Base-by-base conservation (phyloP, 129 eudicot genomes). In the Centaurea solstitialis region DNA sequence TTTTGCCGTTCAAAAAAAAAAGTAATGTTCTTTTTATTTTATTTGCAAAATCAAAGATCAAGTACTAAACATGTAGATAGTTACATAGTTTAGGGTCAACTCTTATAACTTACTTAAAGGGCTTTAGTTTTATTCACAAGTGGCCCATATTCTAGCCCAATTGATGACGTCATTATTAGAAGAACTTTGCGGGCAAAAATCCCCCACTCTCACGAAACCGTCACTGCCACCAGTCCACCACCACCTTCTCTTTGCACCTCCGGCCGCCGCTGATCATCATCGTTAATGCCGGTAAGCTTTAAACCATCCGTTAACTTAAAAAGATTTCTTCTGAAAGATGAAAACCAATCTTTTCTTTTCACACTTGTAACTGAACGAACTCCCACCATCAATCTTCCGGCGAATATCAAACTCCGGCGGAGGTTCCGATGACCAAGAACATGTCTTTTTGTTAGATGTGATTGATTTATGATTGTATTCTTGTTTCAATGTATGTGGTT, bases 61-160 rank as follows among this genome's bases (percentile, higher is more conserved):
- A 18, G 65, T 57, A 57, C 65, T n/a, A 57, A 57, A 57, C 9
- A 20, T 57, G 65, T 13, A 4, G 9, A 57, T 57, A 2, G 0
- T 4, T 10, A 57, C 65, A 57, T 17, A 57, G 22, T 57, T 17
- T 1, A 57, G 22, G 53, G 75, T 4, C 9, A 1, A 35, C 7
- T 37, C 18, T 70, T 70, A 9, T 70, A 37, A 38, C 6, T n/a
- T 35, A 70, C n/a, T 70, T 26, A 5, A 69, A 30, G 73, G 73
- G 28, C 21, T 70, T 38, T 9, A 38, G n/a, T 21, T 71, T 41
- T 62, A n/a, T 15, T 7, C 18, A 71, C 17, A 20, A 18, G 75
- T 37, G 59, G 75, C 75, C 75, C 75, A 71, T 38, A 39, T 71
- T 71, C 74, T 71, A 71, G 75, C 75, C 75, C 75, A 71, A 71